Percentiles rank a stretch among this genome's conserved stretches.
These are phyloP conservation scores for Ogataea nonfermentans DNA, from an alignment of 805 yeast species.

Conservation along the genomic window DNA sequence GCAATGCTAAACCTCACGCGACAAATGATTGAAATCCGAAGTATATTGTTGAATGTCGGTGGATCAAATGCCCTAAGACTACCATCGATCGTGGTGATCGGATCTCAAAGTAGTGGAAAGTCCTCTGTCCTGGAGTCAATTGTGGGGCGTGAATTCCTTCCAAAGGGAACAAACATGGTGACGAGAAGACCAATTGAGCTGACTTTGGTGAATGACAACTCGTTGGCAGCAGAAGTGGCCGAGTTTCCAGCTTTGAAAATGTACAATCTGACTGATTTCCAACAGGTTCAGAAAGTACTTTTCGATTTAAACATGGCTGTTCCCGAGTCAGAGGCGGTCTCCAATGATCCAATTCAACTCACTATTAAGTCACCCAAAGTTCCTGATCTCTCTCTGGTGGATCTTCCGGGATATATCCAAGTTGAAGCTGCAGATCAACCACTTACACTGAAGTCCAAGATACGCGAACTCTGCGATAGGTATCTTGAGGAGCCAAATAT, in stretches of 20 bases:
- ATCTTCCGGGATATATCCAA: slow-evolving; percentile 96
- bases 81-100: slow-evolving; percentile 95
- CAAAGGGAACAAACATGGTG: slow-evolving; percentile 98
- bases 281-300: slow-evolving; percentile 82
- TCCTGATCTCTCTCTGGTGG: slow-evolving; percentile 91
- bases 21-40: slow-evolving; percentile 95
- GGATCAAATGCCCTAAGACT: slow-evolving; percentile 70
- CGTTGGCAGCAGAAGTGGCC: slow-evolving; percentile 74
- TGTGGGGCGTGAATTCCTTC: slow-evolving; percentile 97
- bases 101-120: slow-evolving; percentile 97
- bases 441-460: slow-evolving; percentile 70
- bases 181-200: slow-evolving; percentile 96
- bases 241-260: slow-evolving; percentile 90
- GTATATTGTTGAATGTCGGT: slow-evolving; percentile 72
- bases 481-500: slow-evolving; percentile 91
- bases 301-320: slow-evolving; percentile 91
- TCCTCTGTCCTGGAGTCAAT: slow-evolving; percentile 94
- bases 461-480: slow-evolving; percentile 75
- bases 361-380: slow-evolving; percentile 87
- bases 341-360: slow-evolving; percentile 90
- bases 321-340: slow-evolving; percentile 78
- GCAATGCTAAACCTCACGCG: slow-evolving; percentile 88
- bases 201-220: slow-evolving; percentile 86
- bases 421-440: slow-evolving; percentile 98
- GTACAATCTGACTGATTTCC: slow-evolving; percentile 80